Percentiles rank a stretch among this genome's conserved stretches.
These are phyloP conservation scores for Xanthoconium purpureum DNA, from an alignment of 768 basidiomycete species.

Conservation along the genomic window DNA sequence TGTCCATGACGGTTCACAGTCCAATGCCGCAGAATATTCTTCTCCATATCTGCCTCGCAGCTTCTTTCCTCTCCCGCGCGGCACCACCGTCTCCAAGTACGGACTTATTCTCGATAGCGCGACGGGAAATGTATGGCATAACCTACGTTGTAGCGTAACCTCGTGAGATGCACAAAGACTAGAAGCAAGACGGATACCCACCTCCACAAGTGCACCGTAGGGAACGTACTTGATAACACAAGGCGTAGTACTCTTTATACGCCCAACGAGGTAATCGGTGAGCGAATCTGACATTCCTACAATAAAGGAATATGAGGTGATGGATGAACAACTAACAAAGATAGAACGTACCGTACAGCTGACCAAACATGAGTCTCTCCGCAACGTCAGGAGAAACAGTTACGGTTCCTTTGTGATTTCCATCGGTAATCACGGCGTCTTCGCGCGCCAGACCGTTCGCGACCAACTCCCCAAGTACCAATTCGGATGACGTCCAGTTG, in stretches of 20 bases:
- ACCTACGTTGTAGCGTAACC: slow-evolving; percentile 43
- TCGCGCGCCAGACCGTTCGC: slow-evolving; percentile 44
- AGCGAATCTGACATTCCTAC: slow-evolving; percentile 85
- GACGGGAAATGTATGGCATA: slow-evolving; percentile 84
- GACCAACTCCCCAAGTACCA: slow-evolving; percentile 61
- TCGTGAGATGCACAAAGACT: not conserved
- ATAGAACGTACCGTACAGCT: slow-evolving; percentile 68
- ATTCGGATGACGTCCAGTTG: slow-evolving; percentile 65
- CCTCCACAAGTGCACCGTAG: slow-evolving; percentile 69
- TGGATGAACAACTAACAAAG: not conserved
- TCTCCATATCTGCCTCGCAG: slow-evolving; percentile 27
- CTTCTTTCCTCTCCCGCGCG: slow-evolving; percentile 31
- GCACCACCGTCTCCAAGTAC: slow-evolving; percentile 75
- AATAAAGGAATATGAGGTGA: not conserved
- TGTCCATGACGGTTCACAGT: slow-evolving; percentile 8
- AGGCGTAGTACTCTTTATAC: slow-evolving; percentile 52
- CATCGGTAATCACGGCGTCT: slow-evolving; percentile 9
- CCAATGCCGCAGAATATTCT: slow-evolving; percentile 31
- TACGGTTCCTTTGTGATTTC: slow-evolving; percentile 30
- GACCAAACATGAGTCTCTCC: slow-evolving; percentile 71
- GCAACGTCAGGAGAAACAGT: slow-evolving; percentile 51
- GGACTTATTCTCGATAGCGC: slow-evolving; percentile 92
- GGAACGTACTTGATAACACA: slow-evolving; percentile 84
- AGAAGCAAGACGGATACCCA: slow-evolving; percentile 20
- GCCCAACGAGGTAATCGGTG: slow-evolving; percentile 63